phyloP scores from a whole-genome alignment of 345 rosid species.

The Euphorbia pulcherrima region DNA sequence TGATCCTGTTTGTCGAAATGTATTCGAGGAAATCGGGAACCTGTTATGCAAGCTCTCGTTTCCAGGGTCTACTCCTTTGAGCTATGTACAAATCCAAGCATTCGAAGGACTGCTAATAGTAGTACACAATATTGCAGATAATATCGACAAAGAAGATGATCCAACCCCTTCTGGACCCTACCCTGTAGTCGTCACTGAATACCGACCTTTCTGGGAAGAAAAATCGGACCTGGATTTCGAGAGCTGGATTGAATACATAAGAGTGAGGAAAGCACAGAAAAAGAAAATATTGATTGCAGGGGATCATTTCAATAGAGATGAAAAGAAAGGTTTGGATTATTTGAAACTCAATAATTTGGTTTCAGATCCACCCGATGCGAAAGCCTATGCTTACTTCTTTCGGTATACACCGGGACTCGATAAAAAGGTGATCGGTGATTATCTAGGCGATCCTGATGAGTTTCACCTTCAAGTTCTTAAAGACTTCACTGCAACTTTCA shows the following conservation, averaged over 20 bases:
- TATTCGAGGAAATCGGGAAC: constrained; percentile 75
- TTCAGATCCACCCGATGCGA: constrained; percentile 63
- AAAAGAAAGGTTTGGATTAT: constrained; percentile 82
- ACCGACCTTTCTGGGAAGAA: constrained; percentile 74
- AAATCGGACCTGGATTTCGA: constrained; percentile 50
- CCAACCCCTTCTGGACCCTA: constrained; percentile 41
- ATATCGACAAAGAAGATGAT: constrained; percentile 53
- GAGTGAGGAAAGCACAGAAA: constrained; percentile 70
- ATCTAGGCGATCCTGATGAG: constrained; percentile 87
- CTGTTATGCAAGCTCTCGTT: constrained; percentile 80
- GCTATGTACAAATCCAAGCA: constrained; percentile 71
- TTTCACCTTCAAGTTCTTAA: constrained; percentile 62
- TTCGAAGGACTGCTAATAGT: constrained; percentile 83
- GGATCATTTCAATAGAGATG: constrained; percentile 74
- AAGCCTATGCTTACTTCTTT: constrained; percentile 63
- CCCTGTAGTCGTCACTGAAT: constrained; percentile 55
- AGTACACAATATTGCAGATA: constrained; percentile 73
- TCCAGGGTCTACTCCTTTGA: constrained; percentile 57
- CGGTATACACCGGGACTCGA: constrained; percentile 66
- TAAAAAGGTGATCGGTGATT: constrained; percentile 73
- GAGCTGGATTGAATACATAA: constrained; percentile 57
- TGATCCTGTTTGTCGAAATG: constrained; percentile 53
- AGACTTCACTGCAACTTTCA: constrained; percentile 70
- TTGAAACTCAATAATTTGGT: constrained; percentile 55
- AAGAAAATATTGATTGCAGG: constrained; percentile 63